Percentiles rank a stretch among this genome's conserved stretches.
Evolutionary conservation across 768 basidiomycete species (phyloP).

Genomic region (Podaxis rugospora): DNA sequence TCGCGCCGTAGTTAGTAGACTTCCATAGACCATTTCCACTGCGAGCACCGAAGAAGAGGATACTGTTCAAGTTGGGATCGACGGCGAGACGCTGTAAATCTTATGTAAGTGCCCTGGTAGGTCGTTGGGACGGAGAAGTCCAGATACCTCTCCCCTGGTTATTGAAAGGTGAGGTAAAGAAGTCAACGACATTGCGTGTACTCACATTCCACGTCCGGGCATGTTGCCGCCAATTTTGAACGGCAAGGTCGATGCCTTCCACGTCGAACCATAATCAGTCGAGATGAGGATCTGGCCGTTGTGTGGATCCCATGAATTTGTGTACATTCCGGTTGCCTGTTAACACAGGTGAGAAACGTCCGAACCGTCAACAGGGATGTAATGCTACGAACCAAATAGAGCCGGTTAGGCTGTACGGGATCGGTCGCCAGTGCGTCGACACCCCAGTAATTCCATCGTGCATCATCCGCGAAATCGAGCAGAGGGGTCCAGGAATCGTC

Average conservation of each 20-base stretch:
- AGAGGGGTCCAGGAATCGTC: slow-evolving; percentile 62
- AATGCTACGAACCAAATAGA: slow-evolving; percentile 40
- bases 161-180: slow-evolving; percentile 1
- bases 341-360: neutral
- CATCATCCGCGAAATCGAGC: slow-evolving; percentile 46
- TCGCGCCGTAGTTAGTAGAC: slow-evolving; percentile 52
- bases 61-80: slow-evolving; percentile 58
- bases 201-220: slow-evolving; percentile 62
- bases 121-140: neutral
- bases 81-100: slow-evolving; percentile 47
- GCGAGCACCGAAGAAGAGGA: slow-evolving; percentile 61
- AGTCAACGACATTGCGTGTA: neutral
- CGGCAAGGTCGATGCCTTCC: slow-evolving; percentile 44
- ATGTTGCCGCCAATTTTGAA: slow-evolving; percentile 71
- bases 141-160: slow-evolving; percentile 43
- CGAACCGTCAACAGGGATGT: neutral
- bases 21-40: slow-evolving; percentile 67
- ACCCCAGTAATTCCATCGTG: slow-evolving; percentile 58
- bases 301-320: slow-evolving; percentile 58
- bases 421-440: slow-evolving; percentile 61
- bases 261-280: slow-evolving; percentile 53
- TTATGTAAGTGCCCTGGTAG: neutral
- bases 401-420: slow-evolving; percentile 48
- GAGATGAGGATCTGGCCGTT: slow-evolving; percentile 62
- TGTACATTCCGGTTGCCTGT: slow-evolving; percentile 58